These are phyloP conservation scores for Fusarium pininemorale DNA, from an alignment of 2,329 filamentous ascomycete species.

Conservation along the genomic window DNA sequence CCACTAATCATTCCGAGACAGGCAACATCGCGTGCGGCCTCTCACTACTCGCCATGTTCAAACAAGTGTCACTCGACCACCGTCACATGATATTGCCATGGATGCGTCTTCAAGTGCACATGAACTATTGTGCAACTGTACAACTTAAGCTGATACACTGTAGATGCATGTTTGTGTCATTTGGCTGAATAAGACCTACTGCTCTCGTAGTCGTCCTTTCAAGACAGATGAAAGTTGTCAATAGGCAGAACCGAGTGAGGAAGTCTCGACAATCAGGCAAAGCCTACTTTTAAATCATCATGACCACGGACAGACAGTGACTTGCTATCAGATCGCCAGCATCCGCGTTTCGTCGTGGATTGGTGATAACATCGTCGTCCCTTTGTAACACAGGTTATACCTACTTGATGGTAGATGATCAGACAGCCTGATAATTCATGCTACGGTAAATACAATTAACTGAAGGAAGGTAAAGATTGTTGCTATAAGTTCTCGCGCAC, in stretches of 20 bases:
- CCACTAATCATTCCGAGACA: background rate
- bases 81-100: background rate
- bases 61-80: background rate
- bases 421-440: background rate
- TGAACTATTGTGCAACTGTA: background rate
- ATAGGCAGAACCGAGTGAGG: background rate
- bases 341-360: background rate
- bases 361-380: background rate
- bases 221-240: background rate
- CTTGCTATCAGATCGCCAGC: background rate
- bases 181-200: rapidly evolving
- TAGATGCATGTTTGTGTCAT: background rate
- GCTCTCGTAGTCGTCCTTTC: background rate
- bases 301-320: background rate
- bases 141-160: background rate
- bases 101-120: background rate
- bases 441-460: background rate
- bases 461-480: background rate
- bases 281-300: background rate
- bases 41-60: background rate
- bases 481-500: no score
- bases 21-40: background rate
- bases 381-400: no score
- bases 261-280: background rate
- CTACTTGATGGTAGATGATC: no score